Conservation (phyloP, 495 filamentous ascomycete species). For the Penicillium arizonense region DNA sequence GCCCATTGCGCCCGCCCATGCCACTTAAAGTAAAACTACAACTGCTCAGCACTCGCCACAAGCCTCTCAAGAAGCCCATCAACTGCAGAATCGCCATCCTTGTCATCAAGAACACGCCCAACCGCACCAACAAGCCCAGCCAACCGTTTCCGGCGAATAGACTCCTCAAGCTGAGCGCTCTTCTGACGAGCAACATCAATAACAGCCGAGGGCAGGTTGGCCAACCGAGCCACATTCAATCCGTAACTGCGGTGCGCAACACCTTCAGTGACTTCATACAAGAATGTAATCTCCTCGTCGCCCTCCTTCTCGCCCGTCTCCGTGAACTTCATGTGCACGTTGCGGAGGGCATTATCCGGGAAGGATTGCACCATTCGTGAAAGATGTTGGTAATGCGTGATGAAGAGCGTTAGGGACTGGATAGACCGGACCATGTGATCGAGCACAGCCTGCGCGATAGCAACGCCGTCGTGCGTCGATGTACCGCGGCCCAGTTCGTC, state of each 20-base stretch:
- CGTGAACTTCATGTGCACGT: conserved; percentile 83
- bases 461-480: conserved; percentile 90
- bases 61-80: conserved; percentile 35
- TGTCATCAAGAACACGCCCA: conserved; percentile 39
- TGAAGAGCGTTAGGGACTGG: conserved; percentile 81
- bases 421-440: conserved; percentile 76
- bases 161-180: conserved; percentile 76
- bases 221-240: conserved; percentile 86
- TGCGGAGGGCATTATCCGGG: conserved; percentile 57
- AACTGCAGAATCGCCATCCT: conserved; percentile 1
- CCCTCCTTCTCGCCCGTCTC: conserved; percentile 40
- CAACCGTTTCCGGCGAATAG: conserved; percentile 59
- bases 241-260: conserved; percentile 93
- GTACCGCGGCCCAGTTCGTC: conserved; percentile 95
- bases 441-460: conserved; percentile 90
- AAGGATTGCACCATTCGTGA: conserved; percentile 68
- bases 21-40: conserved; percentile 20
- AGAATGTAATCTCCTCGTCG: conserved; percentile 67
- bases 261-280: conserved; percentile 82
- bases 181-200: conserved; percentile 76
- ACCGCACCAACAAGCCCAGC: conserved; percentile 41
- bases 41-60: conserved; percentile 36
- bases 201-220: conserved; percentile 72
- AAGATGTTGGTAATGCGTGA: conserved; percentile 94
- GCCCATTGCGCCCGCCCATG: background rate